Conservation (phyloP, 176 grass and related monocot genomes). For the Oryza punctata region DNA sequence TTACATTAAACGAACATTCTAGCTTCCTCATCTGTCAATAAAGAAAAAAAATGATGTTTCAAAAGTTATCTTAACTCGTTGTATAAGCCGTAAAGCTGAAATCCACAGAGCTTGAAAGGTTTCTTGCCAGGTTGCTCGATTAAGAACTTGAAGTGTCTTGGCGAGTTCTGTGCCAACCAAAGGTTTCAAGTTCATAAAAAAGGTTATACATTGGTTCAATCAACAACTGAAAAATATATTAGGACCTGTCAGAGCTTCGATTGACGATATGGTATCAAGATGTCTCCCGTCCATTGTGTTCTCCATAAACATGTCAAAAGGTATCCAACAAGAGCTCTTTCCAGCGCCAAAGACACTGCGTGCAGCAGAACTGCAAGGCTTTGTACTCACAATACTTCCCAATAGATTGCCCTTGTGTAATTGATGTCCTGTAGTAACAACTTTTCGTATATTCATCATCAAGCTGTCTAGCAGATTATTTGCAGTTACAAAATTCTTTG, state of each 20-base stretch:
- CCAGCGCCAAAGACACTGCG: constrained; percentile 50
- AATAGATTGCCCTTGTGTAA: constrained; percentile 59
- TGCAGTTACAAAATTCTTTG: constrained; percentile 46
- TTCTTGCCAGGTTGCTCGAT: constrained; percentile 83
- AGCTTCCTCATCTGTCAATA: neutral
- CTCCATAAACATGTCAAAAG: constrained; percentile 92
- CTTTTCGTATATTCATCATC: constrained; percentile 60
- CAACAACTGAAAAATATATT: constrained; percentile 6
- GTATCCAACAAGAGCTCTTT: constrained; percentile 72
- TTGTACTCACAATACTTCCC: constrained; percentile 56
- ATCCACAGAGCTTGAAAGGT: constrained; percentile 92
- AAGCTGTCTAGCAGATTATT: constrained; percentile 50
- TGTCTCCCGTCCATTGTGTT: constrained; percentile 71
- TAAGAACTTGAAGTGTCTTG: constrained; percentile 74
- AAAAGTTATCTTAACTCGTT: constrained; percentile 67
- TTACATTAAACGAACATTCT: neutral
- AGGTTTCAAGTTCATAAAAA: constrained; percentile 13
- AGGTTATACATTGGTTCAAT: neutral
- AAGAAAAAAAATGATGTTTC: constrained; percentile 22
- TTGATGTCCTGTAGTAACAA: constrained; percentile 39
- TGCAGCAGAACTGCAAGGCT: constrained; percentile 48
- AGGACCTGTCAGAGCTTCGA: constrained; percentile 78
- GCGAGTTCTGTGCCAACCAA: constrained; percentile 62
- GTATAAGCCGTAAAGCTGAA: constrained; percentile 68
- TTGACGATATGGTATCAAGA: constrained; percentile 70